phyloP scores from a whole-genome alignment of 306 rosid species.

The Citrullus amarus region DNA sequence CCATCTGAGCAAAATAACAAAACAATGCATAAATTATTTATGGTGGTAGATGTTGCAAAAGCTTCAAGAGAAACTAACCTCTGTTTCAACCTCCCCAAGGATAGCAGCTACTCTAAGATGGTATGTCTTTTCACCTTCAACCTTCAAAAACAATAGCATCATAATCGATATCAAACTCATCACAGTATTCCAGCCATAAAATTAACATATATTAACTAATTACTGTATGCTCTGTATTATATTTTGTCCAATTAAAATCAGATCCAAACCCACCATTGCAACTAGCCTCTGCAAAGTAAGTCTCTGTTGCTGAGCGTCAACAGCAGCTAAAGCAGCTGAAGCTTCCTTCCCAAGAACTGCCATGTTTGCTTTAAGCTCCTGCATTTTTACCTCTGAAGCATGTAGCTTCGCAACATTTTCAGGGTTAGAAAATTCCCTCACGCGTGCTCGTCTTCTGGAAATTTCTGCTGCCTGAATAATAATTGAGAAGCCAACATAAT shows the following conservation, averaged over 20 bases:
- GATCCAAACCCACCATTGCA: slow-evolving; percentile 56
- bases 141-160: slow-evolving; percentile 38
- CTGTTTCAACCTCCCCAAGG: slow-evolving; percentile 86
- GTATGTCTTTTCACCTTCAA: slow-evolving; percentile 78
- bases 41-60: slow-evolving; percentile 1
- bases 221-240: background rate
- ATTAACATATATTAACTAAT: background rate
- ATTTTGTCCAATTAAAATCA: background rate
- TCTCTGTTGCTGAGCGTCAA: slow-evolving; percentile 88
- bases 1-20: slow-evolving; percentile 52
- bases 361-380: slow-evolving; percentile 85
- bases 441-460: slow-evolving; percentile 67
- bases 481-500: background rate
- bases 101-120: slow-evolving; percentile 86
- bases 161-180: slow-evolving; percentile 10
- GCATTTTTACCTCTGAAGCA: slow-evolving; percentile 82
- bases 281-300: slow-evolving; percentile 97
- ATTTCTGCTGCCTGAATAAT: slow-evolving; percentile 52
- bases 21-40: slow-evolving; percentile 12
- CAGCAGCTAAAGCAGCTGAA: slow-evolving; percentile 84
- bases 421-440: slow-evolving; percentile 58
- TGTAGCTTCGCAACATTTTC: slow-evolving; percentile 86
- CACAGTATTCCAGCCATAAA: background rate
- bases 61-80: slow-evolving; percentile 46
- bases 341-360: slow-evolving; percentile 94